Evolutionary conservation across 2,329 filamentous ascomycete species (phyloP).

Genomic region (Trichoderma sp.): DNA sequence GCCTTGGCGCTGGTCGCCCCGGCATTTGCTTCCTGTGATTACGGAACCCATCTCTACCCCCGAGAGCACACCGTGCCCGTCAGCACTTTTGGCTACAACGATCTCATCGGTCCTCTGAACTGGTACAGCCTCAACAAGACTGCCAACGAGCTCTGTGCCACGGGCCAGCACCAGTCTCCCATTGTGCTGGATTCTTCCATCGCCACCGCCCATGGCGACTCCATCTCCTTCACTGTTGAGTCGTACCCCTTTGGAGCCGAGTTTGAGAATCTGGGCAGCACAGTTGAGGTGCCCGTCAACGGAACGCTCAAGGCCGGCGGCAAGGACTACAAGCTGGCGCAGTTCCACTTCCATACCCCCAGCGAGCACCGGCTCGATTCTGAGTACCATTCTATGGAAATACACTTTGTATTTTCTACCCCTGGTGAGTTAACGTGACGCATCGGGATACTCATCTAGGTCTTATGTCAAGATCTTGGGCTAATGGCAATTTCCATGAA

Average conservation of each 20-base stretch:
- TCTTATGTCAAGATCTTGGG: not conserved
- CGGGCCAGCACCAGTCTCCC: constrained; percentile 57
- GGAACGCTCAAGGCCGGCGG: constrained; percentile 50
- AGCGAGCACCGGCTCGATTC: constrained; percentile 60
- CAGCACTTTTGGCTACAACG: constrained; percentile 46
- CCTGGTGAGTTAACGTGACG: constrained; percentile 12
- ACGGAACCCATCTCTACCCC: constrained; percentile 44
- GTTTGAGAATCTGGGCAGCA: constrained; percentile 57
- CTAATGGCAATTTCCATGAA: not conserved
- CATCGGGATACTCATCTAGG: not conserved
- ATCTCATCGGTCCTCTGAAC: constrained; percentile 53
- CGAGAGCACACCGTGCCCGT: constrained; percentile 39
- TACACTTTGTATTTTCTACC: constrained; percentile 39
- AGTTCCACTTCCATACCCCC: constrained; percentile 66
- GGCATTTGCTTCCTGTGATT: constrained; percentile 44
- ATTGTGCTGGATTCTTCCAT: constrained; percentile 52
- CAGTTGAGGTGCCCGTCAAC: constrained; percentile 53
- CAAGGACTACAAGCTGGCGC: constrained; percentile 49
- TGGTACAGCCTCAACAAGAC: constrained; percentile 52
- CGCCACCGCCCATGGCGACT: constrained; percentile 37
- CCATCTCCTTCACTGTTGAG: constrained; percentile 44
- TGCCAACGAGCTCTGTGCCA: constrained; percentile 51
- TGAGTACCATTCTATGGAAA: constrained; percentile 38
- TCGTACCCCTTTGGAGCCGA: constrained; percentile 43
- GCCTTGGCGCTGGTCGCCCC: constrained; percentile 10